Evolutionary conservation across 1,284 basidiomycete species (phyloP), one percentile per base, ranked within the genome.

Genomic region (Pseudozyma tsukubaensis): DNA sequence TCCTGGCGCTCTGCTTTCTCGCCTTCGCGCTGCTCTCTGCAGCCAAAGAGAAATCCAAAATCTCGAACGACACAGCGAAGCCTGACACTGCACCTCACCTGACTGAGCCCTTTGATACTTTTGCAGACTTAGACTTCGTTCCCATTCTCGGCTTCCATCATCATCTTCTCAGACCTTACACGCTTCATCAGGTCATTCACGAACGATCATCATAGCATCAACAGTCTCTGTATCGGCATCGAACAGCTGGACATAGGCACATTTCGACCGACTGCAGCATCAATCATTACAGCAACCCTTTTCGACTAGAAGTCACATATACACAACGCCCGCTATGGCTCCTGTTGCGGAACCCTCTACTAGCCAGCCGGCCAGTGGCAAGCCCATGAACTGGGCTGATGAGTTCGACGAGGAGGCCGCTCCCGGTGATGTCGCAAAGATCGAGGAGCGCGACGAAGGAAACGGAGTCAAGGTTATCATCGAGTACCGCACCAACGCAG

Each of bases 391-490:
- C 71, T 83, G 80, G 84, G 85, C 74, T 59, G 85, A 73, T 69
- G 85, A 80, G 51, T 78, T 81, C 29, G 79, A 79, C 29, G 80
- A 83, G 52, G 68, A 77, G 36, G 78, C 66, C 40, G 43, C 47
- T 29, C 37, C 51, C 19, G 65, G 52, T 12, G 71, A 76, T 19
- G 62, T 57, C 35, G 72, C 79, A 21, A 65, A 65, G 45, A 72
- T 82, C 48, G 85, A 86, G 65, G 87, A 88, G 76, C 92, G 94
- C 81, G 87, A 92, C 50, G 94, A 95, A 83, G 92, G 93, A 76
- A 92, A 96, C 81, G 95, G 95, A 1, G 89, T 97, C 80, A 90
- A 93, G 42, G 92, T 92, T 9, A 91, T 91, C 7, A 88, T 93
- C 49, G 94, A 95, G 83, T 94, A 92, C 86, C 88, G 88, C 50